These are phyloP conservation scores for Nigrospora oryzae DNA, from an alignment of 2,329 filamentous ascomycete species.

Conservation along the genomic window DNA sequence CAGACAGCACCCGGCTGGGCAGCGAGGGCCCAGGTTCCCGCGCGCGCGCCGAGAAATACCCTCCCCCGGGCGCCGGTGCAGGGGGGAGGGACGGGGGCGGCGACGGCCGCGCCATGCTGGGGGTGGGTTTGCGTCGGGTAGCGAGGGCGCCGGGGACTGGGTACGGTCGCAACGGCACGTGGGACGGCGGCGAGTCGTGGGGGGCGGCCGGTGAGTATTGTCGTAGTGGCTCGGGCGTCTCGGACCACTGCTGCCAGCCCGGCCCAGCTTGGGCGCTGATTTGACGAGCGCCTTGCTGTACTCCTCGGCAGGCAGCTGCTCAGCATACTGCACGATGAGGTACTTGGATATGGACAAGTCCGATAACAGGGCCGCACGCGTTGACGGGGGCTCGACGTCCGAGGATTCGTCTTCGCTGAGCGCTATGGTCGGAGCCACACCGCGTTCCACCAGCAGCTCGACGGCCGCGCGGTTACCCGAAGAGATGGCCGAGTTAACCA, in stretches of 20 bases:
- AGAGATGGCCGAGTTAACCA: slow-evolving; percentile 30
- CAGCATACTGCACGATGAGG: slow-evolving; percentile 27
- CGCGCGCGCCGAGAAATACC: too few relatives aligned
- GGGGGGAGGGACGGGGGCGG: neutral
- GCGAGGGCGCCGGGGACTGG: neutral
- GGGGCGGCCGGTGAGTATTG: neutral
- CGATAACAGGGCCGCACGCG: slow-evolving; percentile 26
- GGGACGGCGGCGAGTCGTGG: neutral
- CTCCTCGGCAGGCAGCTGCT: slow-evolving; percentile 27
- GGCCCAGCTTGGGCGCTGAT: slow-evolving; percentile 9
- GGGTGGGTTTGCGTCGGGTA: neutral
- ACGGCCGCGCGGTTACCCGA: slow-evolving; percentile 31
- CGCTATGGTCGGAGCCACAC: slow-evolving; percentile 22
- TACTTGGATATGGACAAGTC: slow-evolving; percentile 32
- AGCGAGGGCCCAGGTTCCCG: neutral
- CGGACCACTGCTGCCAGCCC: neutral
- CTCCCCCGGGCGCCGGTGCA: neutral
- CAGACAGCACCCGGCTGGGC: neutral
- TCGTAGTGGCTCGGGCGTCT: neutral
- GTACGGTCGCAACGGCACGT: neutral
- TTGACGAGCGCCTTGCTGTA: slow-evolving; percentile 28
- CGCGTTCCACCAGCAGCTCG: slow-evolving; percentile 26
- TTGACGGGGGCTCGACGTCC: slow-evolving; percentile 22
- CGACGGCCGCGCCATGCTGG: neutral
- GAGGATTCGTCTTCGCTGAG: slow-evolving; percentile 10